Conservation (phyloP, 176 grass and related monocot genomes). For the Bonia amplexicaulis region DNA sequence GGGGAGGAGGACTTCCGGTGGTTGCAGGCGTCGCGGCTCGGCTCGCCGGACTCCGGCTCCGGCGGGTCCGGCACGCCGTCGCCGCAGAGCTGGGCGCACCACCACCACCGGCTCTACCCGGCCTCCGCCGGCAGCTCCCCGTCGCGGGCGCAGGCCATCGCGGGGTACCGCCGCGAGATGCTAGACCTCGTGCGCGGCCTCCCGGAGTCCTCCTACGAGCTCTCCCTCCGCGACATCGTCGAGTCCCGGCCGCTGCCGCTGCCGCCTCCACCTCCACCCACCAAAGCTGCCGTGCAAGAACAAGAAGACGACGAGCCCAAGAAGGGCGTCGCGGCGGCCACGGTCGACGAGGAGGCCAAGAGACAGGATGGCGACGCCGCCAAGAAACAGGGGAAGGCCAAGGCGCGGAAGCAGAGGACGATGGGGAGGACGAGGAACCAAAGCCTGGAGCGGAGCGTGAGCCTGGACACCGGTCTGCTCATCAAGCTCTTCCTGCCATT, state of each 20-base stretch:
- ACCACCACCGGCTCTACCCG: not conserved
- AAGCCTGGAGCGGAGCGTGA: conserved; percentile 51
- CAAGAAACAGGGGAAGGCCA: not conserved
- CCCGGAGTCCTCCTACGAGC: conserved; percentile 65
- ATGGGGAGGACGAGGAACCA: conserved; percentile 32
- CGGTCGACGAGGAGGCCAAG: not conserved
- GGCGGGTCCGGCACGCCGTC: conserved; percentile 34
- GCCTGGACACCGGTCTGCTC: conserved; percentile 55
- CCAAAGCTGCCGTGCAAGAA: not conserved
- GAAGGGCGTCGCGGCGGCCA: not conserved
- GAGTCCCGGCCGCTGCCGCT: not conserved
- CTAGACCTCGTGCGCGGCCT: conserved; percentile 65
- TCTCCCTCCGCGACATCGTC: conserved; percentile 89
- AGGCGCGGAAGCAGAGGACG: conserved; percentile 28
- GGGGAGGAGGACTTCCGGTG: conserved; percentile 31
- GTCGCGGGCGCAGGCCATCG: conserved; percentile 52
- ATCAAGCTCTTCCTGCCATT: conserved; percentile 68
- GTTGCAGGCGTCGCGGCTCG: conserved; percentile 32
- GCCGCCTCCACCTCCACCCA: not conserved
- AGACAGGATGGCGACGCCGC: too few relatives aligned
- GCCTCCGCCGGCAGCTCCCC: not conserved
- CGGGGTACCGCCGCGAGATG: conserved; percentile 72
- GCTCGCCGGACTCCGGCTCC: conserved; percentile 25
- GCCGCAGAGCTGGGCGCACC: conserved; percentile 37
- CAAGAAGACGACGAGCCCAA: not conserved